A percentile compares a stretch with the other conserved stretches of the same genome.
phyloP scores from a whole-genome alignment of 2,329 filamentous ascomycete species.

The Beauveria brongniartii region DNA sequence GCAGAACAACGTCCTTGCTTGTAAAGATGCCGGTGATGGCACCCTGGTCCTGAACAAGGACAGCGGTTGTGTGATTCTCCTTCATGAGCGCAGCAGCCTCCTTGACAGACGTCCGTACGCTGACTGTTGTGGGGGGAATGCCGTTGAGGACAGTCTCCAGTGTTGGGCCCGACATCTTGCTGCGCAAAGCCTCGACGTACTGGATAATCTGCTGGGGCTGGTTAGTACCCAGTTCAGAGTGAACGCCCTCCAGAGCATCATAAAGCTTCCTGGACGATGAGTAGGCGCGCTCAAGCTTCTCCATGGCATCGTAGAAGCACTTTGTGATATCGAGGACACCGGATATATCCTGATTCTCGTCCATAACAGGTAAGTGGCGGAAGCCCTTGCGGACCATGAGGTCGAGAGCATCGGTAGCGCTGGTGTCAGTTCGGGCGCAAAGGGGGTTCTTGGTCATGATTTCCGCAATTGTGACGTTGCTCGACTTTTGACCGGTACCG shows the following conservation, averaged over 20 bases:
- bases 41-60: conserved; percentile 92
- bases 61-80: conserved; percentile 95
- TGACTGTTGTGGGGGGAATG: conserved; percentile 86
- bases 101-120: conserved; percentile 90
- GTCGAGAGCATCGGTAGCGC: conserved; percentile 54
- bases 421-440: conserved; percentile 94
- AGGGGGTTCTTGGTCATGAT: conserved; percentile 99
- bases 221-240: conserved; percentile 89
- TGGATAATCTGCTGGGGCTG: conserved; percentile 98
- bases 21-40: conserved; percentile 99
- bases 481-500: conserved; percentile 80
- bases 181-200: conserved; percentile 90
- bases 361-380: conserved; percentile 96
- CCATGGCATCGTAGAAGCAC: conserved; percentile 99
- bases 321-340: conserved; percentile 98
- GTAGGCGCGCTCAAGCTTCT: conserved; percentile 96
- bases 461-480: conserved; percentile 85
- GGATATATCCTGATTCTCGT: conserved; percentile 98
- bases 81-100: conserved; percentile 96
- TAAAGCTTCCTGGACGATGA: conserved; percentile 97
- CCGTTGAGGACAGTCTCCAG: conserved; percentile 91
- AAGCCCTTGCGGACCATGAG: conserved; percentile 45
- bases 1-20: conserved; percentile 96
- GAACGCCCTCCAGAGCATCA: conserved; percentile 93
- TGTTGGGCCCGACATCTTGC: conserved; percentile 97